A percentile compares a stretch with the other conserved stretches of the same genome.
Conservation (phyloP, 176 grass and related monocot species). For the maize (Zea mays) region DNA sequence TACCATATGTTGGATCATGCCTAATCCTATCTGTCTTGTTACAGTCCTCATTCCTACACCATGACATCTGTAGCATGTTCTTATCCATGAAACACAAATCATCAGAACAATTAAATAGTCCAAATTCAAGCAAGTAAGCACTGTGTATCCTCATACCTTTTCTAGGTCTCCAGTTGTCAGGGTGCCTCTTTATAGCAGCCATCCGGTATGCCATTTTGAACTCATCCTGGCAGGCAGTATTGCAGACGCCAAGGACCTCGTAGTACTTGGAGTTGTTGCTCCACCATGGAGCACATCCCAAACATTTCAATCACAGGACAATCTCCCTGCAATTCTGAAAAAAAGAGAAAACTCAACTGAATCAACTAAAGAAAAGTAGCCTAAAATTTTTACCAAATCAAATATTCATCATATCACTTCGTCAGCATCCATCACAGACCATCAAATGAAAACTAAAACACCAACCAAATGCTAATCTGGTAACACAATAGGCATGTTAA, state of each 20-base stretch:
- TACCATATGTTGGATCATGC: conserved; percentile 66
- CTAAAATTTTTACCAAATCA: background rate
- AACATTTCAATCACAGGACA: conserved; percentile 53
- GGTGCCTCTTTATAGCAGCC: conserved; percentile 74
- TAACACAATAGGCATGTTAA: too few relatives aligned
- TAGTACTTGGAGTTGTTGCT: conserved; percentile 71
- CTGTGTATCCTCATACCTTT: conserved; percentile 38
- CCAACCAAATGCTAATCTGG: too few relatives aligned
- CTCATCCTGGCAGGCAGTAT: conserved; percentile 64
- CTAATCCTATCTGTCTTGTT: conserved; percentile 64
- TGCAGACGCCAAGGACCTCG: conserved; percentile 66
- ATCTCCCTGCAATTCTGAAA: background rate
- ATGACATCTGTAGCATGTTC: conserved; percentile 67
- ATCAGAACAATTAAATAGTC: conserved; percentile 20
- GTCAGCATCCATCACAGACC: too few relatives aligned
- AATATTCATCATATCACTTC: background rate
- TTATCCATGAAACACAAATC: conserved; percentile 7
- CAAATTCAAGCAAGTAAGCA: background rate
- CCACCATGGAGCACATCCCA: conserved; percentile 53
- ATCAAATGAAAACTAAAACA: too few relatives aligned
- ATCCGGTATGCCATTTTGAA: conserved; percentile 68
- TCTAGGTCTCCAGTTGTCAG: conserved; percentile 80
- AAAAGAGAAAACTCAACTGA: background rate
- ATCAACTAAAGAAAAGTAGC: background rate
- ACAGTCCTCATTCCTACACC: conserved; percentile 63